Base-by-base conservation (phyloP, 176 grass and related monocot genomes). In the Metroxylon sagu region DNA sequence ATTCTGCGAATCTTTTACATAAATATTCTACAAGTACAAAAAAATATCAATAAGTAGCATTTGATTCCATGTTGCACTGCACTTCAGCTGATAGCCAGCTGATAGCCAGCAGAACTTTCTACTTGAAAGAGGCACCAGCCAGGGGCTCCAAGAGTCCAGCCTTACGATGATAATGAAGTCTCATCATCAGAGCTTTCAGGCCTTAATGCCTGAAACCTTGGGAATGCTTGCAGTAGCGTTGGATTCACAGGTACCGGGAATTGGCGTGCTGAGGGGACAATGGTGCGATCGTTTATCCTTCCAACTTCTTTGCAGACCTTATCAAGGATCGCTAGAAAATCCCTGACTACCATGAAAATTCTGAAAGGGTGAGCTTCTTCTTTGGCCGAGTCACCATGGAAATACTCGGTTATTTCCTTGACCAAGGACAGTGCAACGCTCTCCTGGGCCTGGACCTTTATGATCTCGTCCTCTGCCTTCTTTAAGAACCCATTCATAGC, bases 331-430 rank as follows among this genome's bases (percentile, higher is more conserved):
- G 82, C 53, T 5, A 98, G 76, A 61, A 98, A 93, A 59, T 98
- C 94, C 64, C 94, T 85, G 25, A 98, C 88, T 1, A 98, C 94
- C 81, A 85, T 80, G 88, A 98, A 98, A 61, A 98, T 92, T 48
- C 94, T 92, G 66, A 98, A 98, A 26, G 94, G 94, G 17, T 98
- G 94, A 3, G 84, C 87, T 76, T 98, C 94, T 64, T 98, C 94
- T 26, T 76, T 92, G 1, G 84, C 82, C 0, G 88, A 98, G 66
- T 98, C 69, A 0, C 94, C 94, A 21, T 98, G 94, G 56, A 98
- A 98, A 59, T 98, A 98, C 76, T 98, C 94, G 0, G 94, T 98
- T 67, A 92, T 92, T 14, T 98, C 94, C 79, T 92, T 98, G 15
- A 98, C 94, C 3, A 89, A 80, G 6, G 94, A 98, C 14, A 98